These are phyloP conservation scores for Lophium mytilinum DNA, from an alignment of 495 filamentous ascomycete species.

Conservation along the genomic window DNA sequence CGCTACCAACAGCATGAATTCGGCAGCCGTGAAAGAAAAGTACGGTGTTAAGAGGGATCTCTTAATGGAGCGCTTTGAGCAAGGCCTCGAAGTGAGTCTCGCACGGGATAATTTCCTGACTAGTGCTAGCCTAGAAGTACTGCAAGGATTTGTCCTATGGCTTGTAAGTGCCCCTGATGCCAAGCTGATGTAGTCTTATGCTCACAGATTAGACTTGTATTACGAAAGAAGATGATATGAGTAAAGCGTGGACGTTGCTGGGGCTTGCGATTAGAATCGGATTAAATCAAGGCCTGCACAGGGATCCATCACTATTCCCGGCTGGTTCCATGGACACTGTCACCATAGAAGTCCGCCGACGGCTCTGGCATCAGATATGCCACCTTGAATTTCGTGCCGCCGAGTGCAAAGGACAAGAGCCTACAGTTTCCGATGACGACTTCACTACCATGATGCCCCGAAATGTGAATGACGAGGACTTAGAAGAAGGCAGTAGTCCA, in stretches of 20 bases:
- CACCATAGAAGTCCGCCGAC: constrained; percentile 20
- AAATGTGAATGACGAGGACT: constrained; percentile 25
- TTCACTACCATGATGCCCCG: constrained; percentile 21
- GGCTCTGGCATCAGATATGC: constrained; percentile 25
- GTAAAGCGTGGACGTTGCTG: constrained; percentile 25
- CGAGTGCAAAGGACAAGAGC: constrained; percentile 25
- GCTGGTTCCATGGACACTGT: constrained; percentile 18
- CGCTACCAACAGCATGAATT: constrained; percentile 11
- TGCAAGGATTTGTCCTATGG: constrained; percentile 23
- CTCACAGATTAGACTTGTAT: constrained; percentile 16
- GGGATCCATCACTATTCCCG: constrained; percentile 23
- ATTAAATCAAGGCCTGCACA: constrained; percentile 22
- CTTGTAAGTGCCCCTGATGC: constrained; percentile 1
- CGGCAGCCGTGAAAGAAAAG: constrained; percentile 9
- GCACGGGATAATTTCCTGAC: constrained; percentile 21
- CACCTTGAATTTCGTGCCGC: constrained; percentile 24
- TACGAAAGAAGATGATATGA: constrained; percentile 24
- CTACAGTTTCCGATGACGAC: constrained; percentile 18
- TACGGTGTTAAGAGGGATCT: constrained; percentile 19
- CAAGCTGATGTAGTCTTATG: not conserved
- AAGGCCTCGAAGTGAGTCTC: constrained; percentile 19
- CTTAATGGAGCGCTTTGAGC: constrained; percentile 12
- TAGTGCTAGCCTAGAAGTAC: constrained; percentile 18
- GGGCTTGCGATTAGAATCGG: constrained; percentile 20
- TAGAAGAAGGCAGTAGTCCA: constrained; percentile 17